Conservation (phyloP, 768 basidiomycete genomes). For the Leucocoprinus leucothites region DNA sequence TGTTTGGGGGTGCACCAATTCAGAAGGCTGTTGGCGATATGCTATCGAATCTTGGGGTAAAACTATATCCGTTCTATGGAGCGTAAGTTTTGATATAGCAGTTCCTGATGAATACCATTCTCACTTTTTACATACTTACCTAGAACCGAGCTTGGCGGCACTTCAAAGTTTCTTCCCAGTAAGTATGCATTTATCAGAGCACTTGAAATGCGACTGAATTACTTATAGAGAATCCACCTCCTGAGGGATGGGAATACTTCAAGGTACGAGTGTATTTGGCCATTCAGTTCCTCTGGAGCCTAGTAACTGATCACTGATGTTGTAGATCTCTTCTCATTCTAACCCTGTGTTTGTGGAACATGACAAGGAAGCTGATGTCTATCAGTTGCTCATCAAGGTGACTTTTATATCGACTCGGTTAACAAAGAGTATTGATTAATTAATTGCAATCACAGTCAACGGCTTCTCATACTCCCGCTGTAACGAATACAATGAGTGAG, state of each 20-base stretch:
- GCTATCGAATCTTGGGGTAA: constrained; percentile 16
- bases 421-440: neutral
- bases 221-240: constrained; percentile 12
- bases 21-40: constrained; percentile 23
- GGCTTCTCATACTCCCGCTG: constrained; percentile 20
- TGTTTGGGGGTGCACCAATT: constrained; percentile 22
- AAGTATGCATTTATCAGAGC: neutral
- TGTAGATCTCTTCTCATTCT: constrained; percentile 7
- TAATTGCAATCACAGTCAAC: constrained; percentile 4
- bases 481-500: constrained; percentile 29
- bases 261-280: neutral
- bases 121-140: neutral
- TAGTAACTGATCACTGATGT: neutral
- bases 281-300: too few relatives aligned
- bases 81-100: constrained; percentile 21
- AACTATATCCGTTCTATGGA: constrained; percentile 31
- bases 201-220: neutral
- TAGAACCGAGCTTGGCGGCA: constrained; percentile 21
- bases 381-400: constrained; percentile 9
- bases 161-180: constrained; percentile 13
- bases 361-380: neutral
- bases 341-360: constrained; percentile 7
- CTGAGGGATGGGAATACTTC: constrained; percentile 16
- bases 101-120: neutral
- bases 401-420: neutral